These are phyloP conservation scores for Thymus mandschuricus DNA, from an alignment of 257 asterid species.

Conservation along the genomic window DNA sequence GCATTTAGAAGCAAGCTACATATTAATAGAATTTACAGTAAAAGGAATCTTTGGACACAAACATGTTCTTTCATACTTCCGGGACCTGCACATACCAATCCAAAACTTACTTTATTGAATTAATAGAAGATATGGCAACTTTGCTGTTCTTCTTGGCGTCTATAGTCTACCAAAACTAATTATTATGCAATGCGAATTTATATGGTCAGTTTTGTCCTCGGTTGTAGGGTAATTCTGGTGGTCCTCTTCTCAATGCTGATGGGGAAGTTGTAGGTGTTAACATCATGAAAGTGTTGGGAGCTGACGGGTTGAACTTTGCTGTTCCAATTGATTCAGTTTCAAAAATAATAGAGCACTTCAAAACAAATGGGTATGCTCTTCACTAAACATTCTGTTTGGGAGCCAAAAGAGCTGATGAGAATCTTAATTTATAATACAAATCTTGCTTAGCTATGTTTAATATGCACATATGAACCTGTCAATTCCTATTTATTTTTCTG, in stretches of 20 bases:
- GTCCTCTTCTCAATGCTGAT: slow-evolving; percentile 84
- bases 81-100: neutral
- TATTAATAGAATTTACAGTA: slow-evolving; percentile 4
- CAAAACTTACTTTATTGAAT: slow-evolving; percentile 9
- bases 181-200: slow-evolving; percentile 21
- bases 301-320: slow-evolving; percentile 85
- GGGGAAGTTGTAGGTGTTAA: slow-evolving; percentile 90
- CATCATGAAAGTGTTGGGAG: slow-evolving; percentile 75
- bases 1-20: slow-evolving; percentile 10
- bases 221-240: slow-evolving; percentile 91
- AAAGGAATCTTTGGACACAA: slow-evolving; percentile 4
- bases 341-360: slow-evolving; percentile 77
- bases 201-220: slow-evolving; percentile 12
- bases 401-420: neutral
- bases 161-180: slow-evolving; percentile 14
- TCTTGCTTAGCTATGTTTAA: neutral
- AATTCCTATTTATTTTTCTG: no score
- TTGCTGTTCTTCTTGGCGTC: slow-evolving; percentile 11
- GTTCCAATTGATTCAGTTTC: slow-evolving; percentile 80
- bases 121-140: slow-evolving; percentile 1
- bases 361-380: slow-evolving; percentile 62
- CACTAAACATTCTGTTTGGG: neutral
- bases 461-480: no score
- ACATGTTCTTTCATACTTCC: slow-evolving; percentile 1
- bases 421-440: neutral